A percentile compares a stretch with the other conserved stretches of the same genome.
Evolutionary conservation across 805 yeast genomes (phyloP).

Genomic region (Brettanomyces sp.): DNA sequence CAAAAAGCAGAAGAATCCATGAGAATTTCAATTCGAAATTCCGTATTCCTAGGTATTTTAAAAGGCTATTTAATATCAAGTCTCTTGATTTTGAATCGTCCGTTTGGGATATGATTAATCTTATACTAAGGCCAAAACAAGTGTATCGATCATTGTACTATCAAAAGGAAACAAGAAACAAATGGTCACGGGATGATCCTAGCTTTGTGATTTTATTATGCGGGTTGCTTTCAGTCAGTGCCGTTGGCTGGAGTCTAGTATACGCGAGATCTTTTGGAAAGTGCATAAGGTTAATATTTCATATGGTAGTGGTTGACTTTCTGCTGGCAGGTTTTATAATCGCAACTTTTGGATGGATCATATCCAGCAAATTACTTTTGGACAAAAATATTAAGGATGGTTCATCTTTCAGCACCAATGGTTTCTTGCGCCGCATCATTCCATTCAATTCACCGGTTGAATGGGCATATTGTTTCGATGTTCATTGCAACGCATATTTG

Average conservation of each 20-base stretch:
- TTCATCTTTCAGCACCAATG: too few species aligned
- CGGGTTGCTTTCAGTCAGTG: conserved; percentile 58
- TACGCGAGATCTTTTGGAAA: conserved; percentile 58
- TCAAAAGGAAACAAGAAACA: conserved; percentile 68
- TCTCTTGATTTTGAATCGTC: conserved; percentile 90
- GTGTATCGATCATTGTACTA: conserved; percentile 77
- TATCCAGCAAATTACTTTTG: conserved; percentile 53
- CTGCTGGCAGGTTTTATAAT: conserved; percentile 58
- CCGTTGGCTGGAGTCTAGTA: conserved; percentile 85
- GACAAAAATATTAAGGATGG: conserved; percentile 1
- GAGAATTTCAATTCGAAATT: conserved; percentile 9
- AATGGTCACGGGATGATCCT: conserved; percentile 90
- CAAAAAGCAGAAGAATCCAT: conserved; percentile 4
- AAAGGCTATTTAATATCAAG: conserved; percentile 56
- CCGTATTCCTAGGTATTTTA: conserved; percentile 22
- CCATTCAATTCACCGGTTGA: conserved; percentile 44
- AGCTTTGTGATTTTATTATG: conserved; percentile 70
- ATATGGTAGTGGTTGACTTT: conserved; percentile 83
- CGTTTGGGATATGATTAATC: conserved; percentile 76
- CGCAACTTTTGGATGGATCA: conserved; percentile 65
- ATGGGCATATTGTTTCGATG: conserved; percentile 93
- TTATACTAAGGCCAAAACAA: conserved; percentile 66
- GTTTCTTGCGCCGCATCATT: neutral
- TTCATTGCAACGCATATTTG: conserved; percentile 85
- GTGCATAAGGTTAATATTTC: conserved; percentile 56